Evolutionary conservation across 768 basidiomycete genomes (phyloP), one percentile per base, ranked within the genome.

Genomic region (Dendrothele bispora): DNA sequence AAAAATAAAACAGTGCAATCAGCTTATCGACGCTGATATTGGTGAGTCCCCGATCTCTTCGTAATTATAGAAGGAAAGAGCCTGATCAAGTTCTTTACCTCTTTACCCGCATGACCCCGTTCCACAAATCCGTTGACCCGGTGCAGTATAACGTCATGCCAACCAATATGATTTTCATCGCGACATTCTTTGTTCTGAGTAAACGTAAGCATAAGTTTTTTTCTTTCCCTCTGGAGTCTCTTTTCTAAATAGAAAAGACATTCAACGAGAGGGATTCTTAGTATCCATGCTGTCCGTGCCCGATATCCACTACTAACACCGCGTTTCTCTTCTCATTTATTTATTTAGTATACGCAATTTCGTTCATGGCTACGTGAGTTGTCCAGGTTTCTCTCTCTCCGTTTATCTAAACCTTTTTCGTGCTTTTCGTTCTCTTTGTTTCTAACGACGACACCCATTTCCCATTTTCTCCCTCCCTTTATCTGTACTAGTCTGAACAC

Each of bases 321-420:
- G n/a, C n/a, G n/a, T n/a, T 36, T 17, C 15, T 52, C 14, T 24
- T 42, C 34, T 29, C 39, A 43, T 39, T 50, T 39, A 37, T 41
- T 24, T 49, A 10, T 39, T 26, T 46, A 83, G 82, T 84, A n/a
- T 82, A 84, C 52, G 79, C 75, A 0, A 76, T 80, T 41, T 84
- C 83, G n/a, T 73, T 83, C 62, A 67, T 86, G 59, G 82, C 84
- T 30, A 81, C 84, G 80, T 83, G 57, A 43, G 79, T 65, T n/a
- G n/a, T n/a, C n/a, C n/a, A n/a, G 4, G 35, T 27, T 35, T 17
- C 22, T 42, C 15, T 32, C 40, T 21, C 20, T 21, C 26, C 39
- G 14, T 36, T 29, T 10, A 17, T 24, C 5, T n/a, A n/a, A n/a
- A n/a, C n/a, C n/a, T n/a, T n/a, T n/a, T n/a, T n/a, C n/a, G n/a